Evolutionary conservation across 208 protist species (phyloP), one percentile per base, ranked within the genome.

Genomic region (Crithidia expoeki): DNA sequence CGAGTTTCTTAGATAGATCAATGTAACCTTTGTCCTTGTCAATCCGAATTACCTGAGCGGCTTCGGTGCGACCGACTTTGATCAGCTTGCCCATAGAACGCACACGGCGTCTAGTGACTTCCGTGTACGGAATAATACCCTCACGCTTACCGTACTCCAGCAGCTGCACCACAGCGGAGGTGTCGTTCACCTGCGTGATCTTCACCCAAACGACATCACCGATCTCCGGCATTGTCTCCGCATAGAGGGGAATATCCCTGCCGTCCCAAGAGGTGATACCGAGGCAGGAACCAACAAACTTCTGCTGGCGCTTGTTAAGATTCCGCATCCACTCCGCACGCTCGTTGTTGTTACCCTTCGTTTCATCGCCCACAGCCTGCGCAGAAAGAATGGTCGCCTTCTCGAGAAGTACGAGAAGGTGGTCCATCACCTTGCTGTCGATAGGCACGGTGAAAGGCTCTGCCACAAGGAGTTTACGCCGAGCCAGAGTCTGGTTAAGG

Each of bases 1-100:
- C 98, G 42, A 89, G 83, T 76, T 98, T 96, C 83, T 99, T 99
- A 12, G 98, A 99, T 5, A 99, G 79, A 90, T 99, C 98, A 83
- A 99, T 99, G 74, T 99, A 99, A 30, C 98, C 96, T 76, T 99
- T 99, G 38, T 99, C 98, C 74, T 95, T 92, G 79, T 99, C 99
- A 52, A 99, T 98, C 79, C 98, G 94, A 52, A 99, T 90, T 14
- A 99, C 98, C 69, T 99, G 90, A 3, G 98, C 95, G 40, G 97
- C 94, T 80, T 99, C 98, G 44, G 88, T 90, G 25, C 89, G 84
- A 27, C 98, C 98, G 19, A 99, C 98, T 73, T 98, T 97, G 57
- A 99, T 98, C n/a, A 99, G 83, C 81, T 99, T 99, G 60, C 97
- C 97, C 79, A 99, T 97, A 1, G 98, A 99, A 67, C 98, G 95